Evolutionary conservation across 805 yeast genomes (phyloP), one percentile per base, ranked within the genome.

Genomic region (Yamadazyma phyllophila): DNA sequence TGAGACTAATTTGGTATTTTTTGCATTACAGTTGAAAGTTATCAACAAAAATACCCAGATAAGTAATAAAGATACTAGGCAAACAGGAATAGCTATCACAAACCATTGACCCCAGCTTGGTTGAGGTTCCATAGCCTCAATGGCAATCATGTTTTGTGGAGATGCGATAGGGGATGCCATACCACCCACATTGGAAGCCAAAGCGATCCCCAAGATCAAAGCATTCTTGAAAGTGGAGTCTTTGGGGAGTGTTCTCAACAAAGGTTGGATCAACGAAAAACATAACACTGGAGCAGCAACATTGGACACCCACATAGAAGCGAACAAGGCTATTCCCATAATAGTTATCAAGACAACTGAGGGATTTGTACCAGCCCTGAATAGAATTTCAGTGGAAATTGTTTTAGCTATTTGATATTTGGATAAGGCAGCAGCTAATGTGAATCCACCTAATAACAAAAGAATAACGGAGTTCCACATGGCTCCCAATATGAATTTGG

Each of bases 31-130:
- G 43, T 81, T 81, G 43, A 85, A 81, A 4, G 80, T 65, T 39
- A 80, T 59, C 59, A 83, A 77, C 67, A 66, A 77, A 58, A 61
- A 74, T 67, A 70, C 75, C 77, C 77, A 72, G 61, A 61, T 59
- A 47, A 73, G 58, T 14, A 73, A 44, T 43, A 75, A 61, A 14
- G 74, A 64, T 15, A 76, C 47, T 1, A 72, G 48, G 49, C 75
- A 69, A 4, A 74, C 68, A 3, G 82, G 82, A 32, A 76, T 59
- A 2, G 80, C 73, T 48, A 77, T 66, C 7, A 73, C 76, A 56
- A 77, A 77, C 82, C 82, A 77, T 51, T 77, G 71, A 15, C 80
- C 81, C 82, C 82, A 77, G 3, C 74, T 65, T 7, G 82, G 82
- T 39, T 65, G 73, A 1, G 82, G 82, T 20, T 59, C 63, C 72